Evolutionary conservation across 352 stramenopile genomes (phyloP).

Genomic region (Thraustochytrium sp.): DNA sequence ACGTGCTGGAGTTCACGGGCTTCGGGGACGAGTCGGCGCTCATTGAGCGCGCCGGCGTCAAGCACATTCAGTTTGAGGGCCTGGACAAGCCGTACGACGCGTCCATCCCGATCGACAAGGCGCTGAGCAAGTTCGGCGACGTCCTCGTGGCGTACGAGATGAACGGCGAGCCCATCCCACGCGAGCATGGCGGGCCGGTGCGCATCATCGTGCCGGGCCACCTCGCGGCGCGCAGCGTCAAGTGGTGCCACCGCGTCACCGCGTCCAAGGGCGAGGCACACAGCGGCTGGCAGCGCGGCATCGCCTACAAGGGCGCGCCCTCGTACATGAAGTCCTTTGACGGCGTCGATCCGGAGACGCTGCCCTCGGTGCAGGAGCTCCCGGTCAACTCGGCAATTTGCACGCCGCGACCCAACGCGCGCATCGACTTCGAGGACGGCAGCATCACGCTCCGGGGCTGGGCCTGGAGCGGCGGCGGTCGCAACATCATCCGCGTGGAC

Average conservation of each 20-base stretch:
- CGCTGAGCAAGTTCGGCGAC: slow-evolving; percentile 84
- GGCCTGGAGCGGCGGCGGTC: slow-evolving; percentile 84
- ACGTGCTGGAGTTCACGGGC: slow-evolving; percentile 80
- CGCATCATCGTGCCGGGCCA: slow-evolving; percentile 90
- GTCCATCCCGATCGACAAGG: slow-evolving; percentile 86
- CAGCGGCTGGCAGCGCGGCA: slow-evolving; percentile 78
- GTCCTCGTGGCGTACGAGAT: slow-evolving; percentile 97
- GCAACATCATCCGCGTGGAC: slow-evolving; percentile 91
- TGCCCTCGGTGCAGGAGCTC: slow-evolving; percentile 79
- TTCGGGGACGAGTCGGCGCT: slow-evolving; percentile 66
- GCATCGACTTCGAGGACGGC: slow-evolving; percentile 55
- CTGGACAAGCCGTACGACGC: slow-evolving; percentile 62
- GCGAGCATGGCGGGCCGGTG: slow-evolving; percentile 92
- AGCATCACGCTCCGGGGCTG: slow-evolving; percentile 84
- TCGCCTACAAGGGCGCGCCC: slow-evolving; percentile 78
- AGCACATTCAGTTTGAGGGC: slow-evolving; percentile 55
- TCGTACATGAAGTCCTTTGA: slow-evolving; percentile 74
- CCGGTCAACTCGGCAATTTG: slow-evolving; percentile 81
- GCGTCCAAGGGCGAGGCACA: slow-evolving; percentile 68
- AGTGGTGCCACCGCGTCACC: slow-evolving; percentile 89
- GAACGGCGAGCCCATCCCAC: slow-evolving; percentile 76
- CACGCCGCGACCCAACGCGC: slow-evolving; percentile 50
- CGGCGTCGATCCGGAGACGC: slow-evolving; percentile 70
- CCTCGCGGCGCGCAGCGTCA: slow-evolving; percentile 90
- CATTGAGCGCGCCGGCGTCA: slow-evolving; percentile 51